Evolutionary conservation across 192 early-diverging fungal species (phyloP).

Genomic region (Thamnidium elegans): DNA sequence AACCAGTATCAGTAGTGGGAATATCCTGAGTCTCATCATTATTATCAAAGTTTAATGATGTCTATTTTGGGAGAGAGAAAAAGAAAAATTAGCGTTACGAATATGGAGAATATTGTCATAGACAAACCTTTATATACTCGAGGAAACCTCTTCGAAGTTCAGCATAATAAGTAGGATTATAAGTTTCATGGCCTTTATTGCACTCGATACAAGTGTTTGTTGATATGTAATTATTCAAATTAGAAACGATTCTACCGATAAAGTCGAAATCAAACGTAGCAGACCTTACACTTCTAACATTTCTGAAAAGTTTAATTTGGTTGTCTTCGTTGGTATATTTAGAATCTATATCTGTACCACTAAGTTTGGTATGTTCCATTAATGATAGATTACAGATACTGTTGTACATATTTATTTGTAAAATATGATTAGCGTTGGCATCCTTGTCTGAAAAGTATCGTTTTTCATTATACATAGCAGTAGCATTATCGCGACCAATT

Average conservation of each 20-base stretch:
- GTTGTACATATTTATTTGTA: neutral
- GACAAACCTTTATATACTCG: constrained; percentile 1
- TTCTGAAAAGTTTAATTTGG: neutral
- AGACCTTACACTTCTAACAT: neutral
- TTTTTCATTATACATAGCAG: constrained; percentile 43
- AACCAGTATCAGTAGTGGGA: neutral
- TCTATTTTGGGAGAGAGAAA: neutral
- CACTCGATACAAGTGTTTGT: neutral
- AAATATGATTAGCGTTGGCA: neutral
- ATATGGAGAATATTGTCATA: neutral
- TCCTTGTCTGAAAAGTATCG: neutral
- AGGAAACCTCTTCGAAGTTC: constrained; percentile 4
- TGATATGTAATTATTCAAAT: constrained; percentile 6
- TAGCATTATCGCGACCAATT: constrained; percentile 42
- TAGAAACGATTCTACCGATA: constrained; percentile 5
- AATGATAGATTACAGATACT: neutral
- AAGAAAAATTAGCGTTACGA: neutral
- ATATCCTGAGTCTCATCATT: constrained; percentile 2
- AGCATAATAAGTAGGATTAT: neutral
- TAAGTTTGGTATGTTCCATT: neutral
- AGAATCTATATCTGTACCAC: neutral
- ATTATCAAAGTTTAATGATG: neutral
- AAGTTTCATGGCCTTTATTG: neutral
- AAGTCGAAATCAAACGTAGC: constrained; percentile 7
- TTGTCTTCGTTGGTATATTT: neutral